Base-by-base conservation (phyloP, 495 filamentous ascomycete species). In the Elaphomyces granulatus region DNA sequence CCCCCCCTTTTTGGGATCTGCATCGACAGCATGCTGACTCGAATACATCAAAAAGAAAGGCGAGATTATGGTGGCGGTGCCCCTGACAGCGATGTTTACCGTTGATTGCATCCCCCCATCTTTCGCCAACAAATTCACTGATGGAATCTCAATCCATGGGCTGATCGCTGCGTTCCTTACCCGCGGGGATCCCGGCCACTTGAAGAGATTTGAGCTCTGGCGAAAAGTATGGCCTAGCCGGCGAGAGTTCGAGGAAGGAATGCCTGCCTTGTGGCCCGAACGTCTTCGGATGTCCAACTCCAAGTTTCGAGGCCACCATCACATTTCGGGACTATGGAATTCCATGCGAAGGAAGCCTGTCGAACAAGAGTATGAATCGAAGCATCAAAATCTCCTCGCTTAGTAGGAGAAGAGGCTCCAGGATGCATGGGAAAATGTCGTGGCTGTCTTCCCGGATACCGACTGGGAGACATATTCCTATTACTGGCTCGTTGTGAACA, bases 401-500 rank as follows among this genome's bases (percentile, higher is more conserved):
- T 66, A 69, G 23, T 84, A 90, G 48, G 55, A 68, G 35, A 43
- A 57, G 19, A 83, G 83, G 41, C 58, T 92, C 32, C 50, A 56
- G n/a, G 52, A 51, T 6, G 81, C 86, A 45, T 83, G 76, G 70
- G 48, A 58, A 0, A 55, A 56, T 20, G 71, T 80, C 1, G 51
- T 56, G 10, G 42, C 56, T 15, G 66, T 71, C 0, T 77, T 76
- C 37, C 71, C 72, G 2, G 47, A 62, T 12, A 58, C 76, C 1
- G 49, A 66, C 8, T 67, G 69, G 46, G 59, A 67, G 1, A 49
- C 53, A 6, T 88, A 79, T 54, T 62, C 66, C 3, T 80, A 88
- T 55, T 59, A 74, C 45, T 94, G 86, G 87, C 65, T 81, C 10
- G 71, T 85, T 38, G 75, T 88, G 34, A 92, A 92, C 48, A 87